Evolutionary conservation across 2,329 filamentous ascomycete genomes (phyloP).

Genomic region (Hortaea werneckii): DNA sequence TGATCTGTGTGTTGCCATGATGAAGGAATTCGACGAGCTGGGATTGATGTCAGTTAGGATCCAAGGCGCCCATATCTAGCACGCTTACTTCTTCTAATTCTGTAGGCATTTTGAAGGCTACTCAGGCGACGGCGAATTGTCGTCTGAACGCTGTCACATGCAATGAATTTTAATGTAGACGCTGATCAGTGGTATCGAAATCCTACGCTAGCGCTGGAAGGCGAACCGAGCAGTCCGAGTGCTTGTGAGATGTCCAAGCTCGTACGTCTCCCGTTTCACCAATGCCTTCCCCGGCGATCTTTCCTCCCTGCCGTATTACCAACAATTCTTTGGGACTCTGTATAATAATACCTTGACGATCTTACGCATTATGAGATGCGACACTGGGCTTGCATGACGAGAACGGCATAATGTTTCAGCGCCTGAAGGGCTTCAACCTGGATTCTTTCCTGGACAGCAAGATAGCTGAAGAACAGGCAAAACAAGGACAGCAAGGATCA

Average conservation of each 20-base stretch:
- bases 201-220: too few species aligned
- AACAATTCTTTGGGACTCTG: not conserved
- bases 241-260: too few species aligned
- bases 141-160: not conserved
- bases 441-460: constrained; percentile 34
- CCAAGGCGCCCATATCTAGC: too few species aligned
- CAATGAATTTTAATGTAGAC: not conserved
- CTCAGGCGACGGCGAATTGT: not conserved
- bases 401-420: constrained; percentile 16
- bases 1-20: constrained; percentile 83
- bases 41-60: not conserved
- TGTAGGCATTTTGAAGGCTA: constrained; percentile 32
- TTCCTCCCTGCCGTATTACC: not conserved
- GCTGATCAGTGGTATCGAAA: too few species aligned
- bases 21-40: constrained; percentile 89
- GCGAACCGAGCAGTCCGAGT: too few species aligned
- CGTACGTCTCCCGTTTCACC: not conserved
- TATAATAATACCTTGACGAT: not conserved
- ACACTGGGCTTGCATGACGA: not conserved
- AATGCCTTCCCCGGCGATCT: not conserved
- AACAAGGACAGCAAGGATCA: constrained; percentile 45
- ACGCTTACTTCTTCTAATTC: constrained; percentile 38
- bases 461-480: constrained; percentile 88
- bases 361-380: constrained; percentile 3
- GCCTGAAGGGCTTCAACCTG: constrained; percentile 27